Evolutionary conservation across 345 rosid genomes (phyloP).

Genomic region (Citrus hindsii): DNA sequence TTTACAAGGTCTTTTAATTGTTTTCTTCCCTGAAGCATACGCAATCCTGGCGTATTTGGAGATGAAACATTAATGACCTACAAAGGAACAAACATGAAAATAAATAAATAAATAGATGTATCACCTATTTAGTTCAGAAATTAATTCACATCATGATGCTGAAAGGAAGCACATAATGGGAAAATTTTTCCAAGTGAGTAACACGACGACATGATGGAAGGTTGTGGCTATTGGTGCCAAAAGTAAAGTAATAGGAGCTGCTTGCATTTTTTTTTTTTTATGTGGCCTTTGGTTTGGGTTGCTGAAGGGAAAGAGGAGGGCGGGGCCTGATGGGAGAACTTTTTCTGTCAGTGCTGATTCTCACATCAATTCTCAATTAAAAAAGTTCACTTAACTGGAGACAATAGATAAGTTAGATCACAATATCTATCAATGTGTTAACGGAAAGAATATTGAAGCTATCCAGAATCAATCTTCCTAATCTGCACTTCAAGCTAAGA

Average conservation of each 20-base stretch:
- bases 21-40: conserved; percentile 95
- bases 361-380: not conserved
- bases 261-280: not conserved
- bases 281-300: not conserved
- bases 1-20: conserved; percentile 92
- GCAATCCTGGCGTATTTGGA: conserved; percentile 93
- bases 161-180: not conserved
- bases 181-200: not conserved
- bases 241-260: not conserved
- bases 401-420: not conserved
- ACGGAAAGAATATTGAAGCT: not conserved
- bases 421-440: not conserved
- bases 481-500: too few species aligned
- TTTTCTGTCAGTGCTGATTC: not conserved
- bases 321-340: not conserved
- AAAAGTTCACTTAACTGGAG: not conserved
- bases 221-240: not conserved
- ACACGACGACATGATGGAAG: not conserved
- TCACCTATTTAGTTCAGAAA: not conserved
- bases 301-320: too few species aligned
- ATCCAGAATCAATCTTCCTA: not conserved
- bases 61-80: conserved; percentile 98
- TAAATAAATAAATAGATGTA: not conserved
- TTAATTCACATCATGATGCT: not conserved
- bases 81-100: not conserved